These are phyloP conservation scores for Cryptococcus neoformans DNA, from an alignment of 1,284 basidiomycete species.

Conservation along the genomic window DNA sequence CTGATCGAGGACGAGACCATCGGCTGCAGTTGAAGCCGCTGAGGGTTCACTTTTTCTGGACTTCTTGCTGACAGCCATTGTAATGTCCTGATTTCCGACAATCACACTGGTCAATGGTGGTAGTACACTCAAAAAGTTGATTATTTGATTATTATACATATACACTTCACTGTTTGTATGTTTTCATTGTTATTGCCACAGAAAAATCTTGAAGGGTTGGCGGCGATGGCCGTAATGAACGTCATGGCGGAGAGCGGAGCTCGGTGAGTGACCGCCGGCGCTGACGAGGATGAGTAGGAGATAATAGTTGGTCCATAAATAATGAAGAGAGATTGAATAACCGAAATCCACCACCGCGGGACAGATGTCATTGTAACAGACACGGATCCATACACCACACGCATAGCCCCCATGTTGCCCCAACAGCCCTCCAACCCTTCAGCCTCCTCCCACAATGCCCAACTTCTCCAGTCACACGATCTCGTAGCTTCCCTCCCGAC, in stretches of 20 bases:
- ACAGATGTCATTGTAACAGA: background rate
- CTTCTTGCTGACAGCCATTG: background rate
- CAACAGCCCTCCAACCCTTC: background rate
- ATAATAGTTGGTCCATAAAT: too few species aligned
- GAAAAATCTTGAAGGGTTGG: background rate
- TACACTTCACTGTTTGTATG: background rate
- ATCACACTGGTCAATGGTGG: background rate
- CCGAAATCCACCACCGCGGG: too few species aligned
- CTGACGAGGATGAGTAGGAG: too few species aligned
- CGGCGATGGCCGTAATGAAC: background rate
- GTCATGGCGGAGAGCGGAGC: too few species aligned
- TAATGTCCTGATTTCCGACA: too few species aligned
- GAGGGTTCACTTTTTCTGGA: background rate
- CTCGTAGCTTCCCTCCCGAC: conserved; percentile 44
- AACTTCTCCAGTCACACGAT: conserved; percentile 26
- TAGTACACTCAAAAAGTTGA: background rate
- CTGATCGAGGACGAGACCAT: conserved; percentile 26
- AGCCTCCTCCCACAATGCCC: conserved; percentile 1
- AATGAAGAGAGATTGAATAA: too few species aligned
- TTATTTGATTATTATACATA: background rate
- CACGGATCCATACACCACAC: background rate
- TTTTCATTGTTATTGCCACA: background rate
- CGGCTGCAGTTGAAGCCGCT: background rate
- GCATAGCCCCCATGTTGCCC: background rate
- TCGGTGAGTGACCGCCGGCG: too few species aligned